Percentiles rank a stretch among this genome's conserved stretches.
These are phyloP conservation scores for Laetiporus sulphureus DNA, from an alignment of 1,284 basidiomycete species.

Conservation along the genomic window DNA sequence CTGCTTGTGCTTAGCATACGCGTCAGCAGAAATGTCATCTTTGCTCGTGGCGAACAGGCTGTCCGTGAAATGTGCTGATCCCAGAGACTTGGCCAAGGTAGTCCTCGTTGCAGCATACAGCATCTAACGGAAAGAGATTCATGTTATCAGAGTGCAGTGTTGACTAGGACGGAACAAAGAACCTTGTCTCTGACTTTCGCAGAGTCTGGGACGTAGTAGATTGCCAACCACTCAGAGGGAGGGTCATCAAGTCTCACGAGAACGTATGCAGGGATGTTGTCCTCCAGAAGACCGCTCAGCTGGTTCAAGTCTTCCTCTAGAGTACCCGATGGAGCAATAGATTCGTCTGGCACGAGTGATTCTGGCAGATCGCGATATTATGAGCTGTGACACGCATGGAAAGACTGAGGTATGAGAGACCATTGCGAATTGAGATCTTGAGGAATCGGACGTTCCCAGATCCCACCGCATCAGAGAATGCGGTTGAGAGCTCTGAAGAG, in stretches of 20 bases:
- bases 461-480: constrained; percentile 52
- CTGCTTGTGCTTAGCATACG: constrained; percentile 71
- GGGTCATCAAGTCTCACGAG: constrained; percentile 58
- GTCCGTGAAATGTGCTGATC: constrained; percentile 72
- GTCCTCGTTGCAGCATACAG: constrained; percentile 83
- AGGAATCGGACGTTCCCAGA: constrained; percentile 54
- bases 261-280: constrained; percentile 64
- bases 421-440: constrained; percentile 68
- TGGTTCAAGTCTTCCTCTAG: constrained; percentile 53
- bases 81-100: constrained; percentile 69
- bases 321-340: constrained; percentile 39
- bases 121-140: constrained; percentile 56
- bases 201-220: constrained; percentile 71
- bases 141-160: too few species aligned
- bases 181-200: constrained; percentile 77
- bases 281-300: constrained; percentile 52
- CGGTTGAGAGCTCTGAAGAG: constrained; percentile 42
- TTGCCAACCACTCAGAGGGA: constrained; percentile 57
- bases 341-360: constrained; percentile 52
- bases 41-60: constrained; percentile 79
- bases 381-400: constrained; percentile 15
- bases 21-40: constrained; percentile 54
- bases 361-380: constrained; percentile 37
- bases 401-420: constrained; percentile 34
- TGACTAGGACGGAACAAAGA: too few species aligned